Evolutionary conservation across 2,329 filamentous ascomycete genomes (phyloP).

Genomic region (Hymenoscyphus infarciens): DNA sequence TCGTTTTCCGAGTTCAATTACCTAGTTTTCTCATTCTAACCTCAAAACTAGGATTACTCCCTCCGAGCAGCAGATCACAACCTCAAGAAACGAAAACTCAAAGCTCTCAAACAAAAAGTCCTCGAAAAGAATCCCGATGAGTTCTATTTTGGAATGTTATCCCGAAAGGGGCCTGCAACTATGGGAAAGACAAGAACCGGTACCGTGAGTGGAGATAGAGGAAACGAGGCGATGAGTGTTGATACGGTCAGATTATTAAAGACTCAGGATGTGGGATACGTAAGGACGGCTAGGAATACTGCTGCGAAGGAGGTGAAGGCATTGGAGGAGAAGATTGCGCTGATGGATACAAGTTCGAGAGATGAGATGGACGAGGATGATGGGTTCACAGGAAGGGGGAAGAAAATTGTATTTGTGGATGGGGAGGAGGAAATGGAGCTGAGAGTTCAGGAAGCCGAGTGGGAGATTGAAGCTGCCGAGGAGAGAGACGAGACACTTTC

Average conservation of each 20-base stretch:
- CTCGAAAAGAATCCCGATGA: constrained; percentile 68
- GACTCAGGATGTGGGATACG: constrained; percentile 65
- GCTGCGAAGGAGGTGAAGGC: constrained; percentile 53
- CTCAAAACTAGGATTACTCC: constrained; percentile 52
- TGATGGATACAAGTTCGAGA: constrained; percentile 38
- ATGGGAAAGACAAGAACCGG: constrained; percentile 52
- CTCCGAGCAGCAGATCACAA: constrained; percentile 64
- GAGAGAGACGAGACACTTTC: constrained; percentile 31
- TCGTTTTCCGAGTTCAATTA: constrained; percentile 19
- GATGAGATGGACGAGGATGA: constrained; percentile 46
- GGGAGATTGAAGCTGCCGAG: constrained; percentile 32
- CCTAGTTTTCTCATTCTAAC: constrained; percentile 7
- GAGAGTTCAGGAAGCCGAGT: constrained; percentile 24
- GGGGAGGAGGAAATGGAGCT: constrained; percentile 28
- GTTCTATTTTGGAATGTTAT: constrained; percentile 69
- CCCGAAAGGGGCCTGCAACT: constrained; percentile 53
- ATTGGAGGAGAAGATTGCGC: constrained; percentile 52
- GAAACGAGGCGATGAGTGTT: constrained; percentile 51
- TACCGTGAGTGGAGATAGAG: constrained; percentile 54
- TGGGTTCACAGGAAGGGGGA: constrained; percentile 27
- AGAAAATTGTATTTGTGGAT: constrained; percentile 38
- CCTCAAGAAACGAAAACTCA: constrained; percentile 59
- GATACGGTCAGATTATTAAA: constrained; percentile 62
- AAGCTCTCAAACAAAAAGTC: constrained; percentile 57
- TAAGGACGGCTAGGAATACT: constrained; percentile 59